Base-by-base conservation (phyloP, 192 early-diverging fungal genomes). In the Gigaspora rosea region DNA sequence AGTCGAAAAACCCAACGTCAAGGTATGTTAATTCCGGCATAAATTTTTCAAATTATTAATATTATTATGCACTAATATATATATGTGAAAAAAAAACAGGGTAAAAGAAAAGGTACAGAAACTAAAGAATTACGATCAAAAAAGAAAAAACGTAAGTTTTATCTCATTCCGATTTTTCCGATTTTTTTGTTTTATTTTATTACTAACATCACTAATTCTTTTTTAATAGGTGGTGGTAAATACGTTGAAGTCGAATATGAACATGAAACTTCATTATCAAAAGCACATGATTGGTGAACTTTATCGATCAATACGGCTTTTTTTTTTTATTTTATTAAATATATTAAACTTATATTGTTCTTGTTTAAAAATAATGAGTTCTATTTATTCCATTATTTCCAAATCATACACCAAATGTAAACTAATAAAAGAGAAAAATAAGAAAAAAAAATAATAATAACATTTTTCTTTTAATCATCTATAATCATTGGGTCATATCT, bases 181-280 rank as follows among this genome's bases (percentile, higher is more conserved):
- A 41, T 72, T 51, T 41, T 72, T 8, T 36, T 71, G 49, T 22
- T 22, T 10, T 41, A 57, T 57, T 46, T 52, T 51, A 41, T 49
- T 52, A 33, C 4, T 20, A 56, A 71, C 15, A 35, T 56, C 32
- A 46, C 48, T 27, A 48, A 15, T 20, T 59, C 35, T 61, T 48
- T 49, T 41, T 36, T 20, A 78, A 66, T 84, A 84, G 79, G 80
- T 80, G 82, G 86, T 67, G 83, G 81, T 8, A 81, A 82, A 15
- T 85, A 81, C 63, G 88, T 89, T 47, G 86, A 89, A 73, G 78
- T 89, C 73, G 88, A 89, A 78, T 89, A 88, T 76, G 88, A 89
- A 41, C 79, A 72, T 36, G 69, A 78, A 51, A 27, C 16, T 8
- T 49, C 73, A 15, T 15, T 32, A 50, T 50, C 67, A 13, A 51